These are phyloP conservation scores for Talaromyces sp. DNA, from an alignment of 2,329 filamentous ascomycete genomes.

Conservation along the genomic window DNA sequence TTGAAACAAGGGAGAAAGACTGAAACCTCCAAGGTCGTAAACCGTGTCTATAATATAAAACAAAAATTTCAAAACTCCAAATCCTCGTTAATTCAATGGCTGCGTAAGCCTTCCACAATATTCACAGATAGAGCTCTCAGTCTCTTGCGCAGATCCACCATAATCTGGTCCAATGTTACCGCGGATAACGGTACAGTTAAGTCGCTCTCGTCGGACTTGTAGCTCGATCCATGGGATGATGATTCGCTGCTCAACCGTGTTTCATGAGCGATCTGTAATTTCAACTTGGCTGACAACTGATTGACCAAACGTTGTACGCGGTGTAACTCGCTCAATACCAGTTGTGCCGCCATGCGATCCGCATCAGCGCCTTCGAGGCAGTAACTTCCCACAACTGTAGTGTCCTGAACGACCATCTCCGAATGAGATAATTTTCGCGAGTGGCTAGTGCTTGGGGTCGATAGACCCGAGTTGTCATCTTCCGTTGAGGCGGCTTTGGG, in stretches of 20 bases:
- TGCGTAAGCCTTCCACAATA: not conserved
- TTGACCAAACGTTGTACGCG: conserved; percentile 35
- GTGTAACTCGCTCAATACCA: conserved; percentile 39
- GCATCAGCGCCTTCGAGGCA: conserved; percentile 25
- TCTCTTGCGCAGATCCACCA: not conserved
- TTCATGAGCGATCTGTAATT: conserved; percentile 18
- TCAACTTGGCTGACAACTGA: conserved; percentile 23
- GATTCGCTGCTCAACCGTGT: not conserved
- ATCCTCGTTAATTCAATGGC: not conserved
- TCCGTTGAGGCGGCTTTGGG: not conserved
- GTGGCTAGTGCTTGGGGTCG: not conserved
- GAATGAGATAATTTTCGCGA: not conserved
- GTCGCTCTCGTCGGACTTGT: not conserved
- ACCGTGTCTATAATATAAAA: not conserved
- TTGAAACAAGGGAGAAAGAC: not conserved
- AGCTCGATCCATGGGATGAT: not conserved
- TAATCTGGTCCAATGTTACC: not conserved
- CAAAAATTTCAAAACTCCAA: not conserved
- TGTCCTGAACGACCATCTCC: not conserved
- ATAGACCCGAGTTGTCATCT: not conserved
- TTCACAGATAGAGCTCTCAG: not conserved
- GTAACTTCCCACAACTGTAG: conserved; percentile 17
- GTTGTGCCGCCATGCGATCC: conserved; percentile 32
- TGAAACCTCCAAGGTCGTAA: not conserved
- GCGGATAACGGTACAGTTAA: not conserved